Evolutionary conservation across 441 rosid species (phyloP).

Genomic region (Adansonia grandidieri): DNA sequence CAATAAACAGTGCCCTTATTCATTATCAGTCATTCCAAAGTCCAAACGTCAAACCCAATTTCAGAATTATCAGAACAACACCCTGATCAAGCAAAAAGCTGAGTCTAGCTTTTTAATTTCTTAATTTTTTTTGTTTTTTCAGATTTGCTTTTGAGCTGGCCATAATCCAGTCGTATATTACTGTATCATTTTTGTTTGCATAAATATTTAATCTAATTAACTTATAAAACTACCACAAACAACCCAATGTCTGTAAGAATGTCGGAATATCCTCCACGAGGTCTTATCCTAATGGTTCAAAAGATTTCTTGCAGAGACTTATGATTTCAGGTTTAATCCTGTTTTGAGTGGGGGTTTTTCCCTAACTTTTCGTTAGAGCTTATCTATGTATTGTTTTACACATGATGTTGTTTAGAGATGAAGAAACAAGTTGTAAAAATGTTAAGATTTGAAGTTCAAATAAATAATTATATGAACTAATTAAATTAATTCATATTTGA

Average conservation of each 20-base stretch:
- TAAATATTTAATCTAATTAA: not conserved
- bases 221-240: not conserved
- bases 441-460: too few relatives aligned
- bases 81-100: slow-evolving; percentile 22
- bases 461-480: too few relatives aligned
- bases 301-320: too few relatives aligned
- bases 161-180: not conserved
- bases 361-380: too few relatives aligned
- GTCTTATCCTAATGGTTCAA: too few relatives aligned
- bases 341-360: too few relatives aligned
- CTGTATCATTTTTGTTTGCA: not conserved
- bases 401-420: too few relatives aligned
- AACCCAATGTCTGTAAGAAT: not conserved
- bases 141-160: not conserved
- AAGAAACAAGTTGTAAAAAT: too few relatives aligned
- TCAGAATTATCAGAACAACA: not conserved
- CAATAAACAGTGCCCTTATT: slow-evolving; percentile 29
- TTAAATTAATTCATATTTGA: too few relatives aligned
- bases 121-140: not conserved
- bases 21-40: slow-evolving; percentile 9
- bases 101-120: not conserved
- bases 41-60: not conserved
- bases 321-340: too few relatives aligned
- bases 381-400: too few relatives aligned
- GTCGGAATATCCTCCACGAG: too few relatives aligned